Evolutionary conservation across 106 monocot species (phyloP).

Genomic region (Phalaenopsis aphrodite): DNA sequence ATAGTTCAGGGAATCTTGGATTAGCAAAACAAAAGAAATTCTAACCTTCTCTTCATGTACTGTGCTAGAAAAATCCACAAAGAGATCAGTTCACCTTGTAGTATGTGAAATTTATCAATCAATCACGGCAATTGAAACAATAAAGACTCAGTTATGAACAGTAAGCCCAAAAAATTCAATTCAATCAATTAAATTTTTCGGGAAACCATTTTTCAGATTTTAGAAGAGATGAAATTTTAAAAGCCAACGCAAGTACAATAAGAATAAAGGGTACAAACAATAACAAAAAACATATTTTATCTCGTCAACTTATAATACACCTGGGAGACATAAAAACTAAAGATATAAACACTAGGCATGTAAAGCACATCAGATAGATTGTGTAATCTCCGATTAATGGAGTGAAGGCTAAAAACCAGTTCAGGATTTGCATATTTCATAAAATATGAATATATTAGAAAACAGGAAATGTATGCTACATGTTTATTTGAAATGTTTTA

Average conservation of each 20-base stretch:
- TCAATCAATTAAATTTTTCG: background rate
- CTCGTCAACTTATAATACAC: background rate
- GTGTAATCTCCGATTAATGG: background rate
- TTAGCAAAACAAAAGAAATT: background rate
- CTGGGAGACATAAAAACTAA: background rate
- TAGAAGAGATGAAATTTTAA: slow-evolving; percentile 1
- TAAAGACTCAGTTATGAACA: background rate
- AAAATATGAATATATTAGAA: background rate
- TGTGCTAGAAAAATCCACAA: background rate
- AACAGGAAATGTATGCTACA: background rate
- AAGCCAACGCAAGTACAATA: background rate
- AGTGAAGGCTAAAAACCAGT: background rate
- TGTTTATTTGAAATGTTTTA: background rate
- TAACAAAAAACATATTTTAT: background rate
- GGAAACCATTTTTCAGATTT: background rate
- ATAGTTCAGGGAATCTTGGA: background rate
- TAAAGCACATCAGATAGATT: slow-evolving; percentile 2
- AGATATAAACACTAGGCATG: background rate
- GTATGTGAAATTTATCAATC: background rate
- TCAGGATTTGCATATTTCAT: background rate
- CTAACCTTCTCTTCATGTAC: background rate
- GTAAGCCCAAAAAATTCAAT: too few relatives aligned
- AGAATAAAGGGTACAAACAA: background rate
- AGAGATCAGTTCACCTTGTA: background rate
- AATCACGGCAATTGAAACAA: background rate